phyloP scores from a whole-genome alignment of 495 filamentous ascomycete genomes.

The Chaetomidium leptoderma region DNA sequence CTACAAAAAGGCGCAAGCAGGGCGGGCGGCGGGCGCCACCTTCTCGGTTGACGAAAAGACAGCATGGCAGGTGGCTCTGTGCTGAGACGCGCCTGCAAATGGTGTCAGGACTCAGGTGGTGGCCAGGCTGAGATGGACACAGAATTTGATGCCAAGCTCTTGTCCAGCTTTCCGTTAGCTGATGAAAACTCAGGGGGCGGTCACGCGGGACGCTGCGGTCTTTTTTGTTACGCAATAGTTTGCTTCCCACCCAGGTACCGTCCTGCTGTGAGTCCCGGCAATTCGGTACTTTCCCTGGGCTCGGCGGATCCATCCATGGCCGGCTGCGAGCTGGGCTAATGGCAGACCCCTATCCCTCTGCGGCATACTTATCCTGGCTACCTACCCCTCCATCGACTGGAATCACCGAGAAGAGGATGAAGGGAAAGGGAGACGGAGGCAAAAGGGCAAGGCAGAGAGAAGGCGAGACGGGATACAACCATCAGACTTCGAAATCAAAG shows the following conservation, averaged over 20 bases:
- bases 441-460: too few relatives aligned
- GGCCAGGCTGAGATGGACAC: constrained; percentile 16
- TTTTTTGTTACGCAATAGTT: constrained; percentile 35
- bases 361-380: too few relatives aligned
- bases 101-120: too few relatives aligned
- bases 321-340: not conserved
- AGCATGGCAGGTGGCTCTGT: not conserved
- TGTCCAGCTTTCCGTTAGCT: constrained; percentile 30
- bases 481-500: too few relatives aligned
- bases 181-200: constrained; percentile 34
- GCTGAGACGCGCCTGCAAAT: not conserved
- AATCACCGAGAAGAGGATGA: too few relatives aligned
- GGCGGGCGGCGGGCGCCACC: not conserved
- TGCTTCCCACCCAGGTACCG: constrained; percentile 20
- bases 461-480: too few relatives aligned
- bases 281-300: constrained; percentile 17
- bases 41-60: not conserved
- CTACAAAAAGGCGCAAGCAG: not conserved
- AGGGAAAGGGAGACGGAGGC: too few relatives aligned
- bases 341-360: too few relatives aligned
- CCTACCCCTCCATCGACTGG: too few relatives aligned
- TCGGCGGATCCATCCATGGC: constrained; percentile 9
- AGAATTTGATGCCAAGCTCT: constrained; percentile 30
- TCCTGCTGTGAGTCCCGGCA: constrained; percentile 1
- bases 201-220: constrained; percentile 28